A percentile compares a stretch with the other conserved stretches of the same genome.
phyloP scores from a whole-genome alignment of 2,329 filamentous ascomycete species.

The Fusarium guadeloupense region DNA sequence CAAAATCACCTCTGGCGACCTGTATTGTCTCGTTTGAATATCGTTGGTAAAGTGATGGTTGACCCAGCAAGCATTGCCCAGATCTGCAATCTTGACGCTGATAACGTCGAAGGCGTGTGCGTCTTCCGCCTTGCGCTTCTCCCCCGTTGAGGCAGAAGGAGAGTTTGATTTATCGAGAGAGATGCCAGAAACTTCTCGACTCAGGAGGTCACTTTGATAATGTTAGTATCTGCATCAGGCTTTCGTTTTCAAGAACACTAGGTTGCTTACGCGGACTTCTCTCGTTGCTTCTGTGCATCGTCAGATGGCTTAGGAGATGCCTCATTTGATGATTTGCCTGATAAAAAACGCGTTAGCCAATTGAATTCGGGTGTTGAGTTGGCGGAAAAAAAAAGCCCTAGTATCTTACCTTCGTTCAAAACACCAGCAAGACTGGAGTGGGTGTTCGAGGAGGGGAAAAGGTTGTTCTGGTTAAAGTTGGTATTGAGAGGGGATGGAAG shows the following conservation, averaged over 20 bases:
- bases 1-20: conserved; percentile 95
- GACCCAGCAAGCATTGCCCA: conserved; percentile 98
- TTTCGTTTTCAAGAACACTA: neutral
- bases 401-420: conserved; percentile 75
- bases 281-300: conserved; percentile 81
- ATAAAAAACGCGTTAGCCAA: conserved; percentile 20
- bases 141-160: conserved; percentile 62
- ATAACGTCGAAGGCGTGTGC: conserved; percentile 74
- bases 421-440: conserved; percentile 85
- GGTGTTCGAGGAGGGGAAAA: conserved; percentile 70
- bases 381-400: neutral
- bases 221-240: conserved; percentile 10
- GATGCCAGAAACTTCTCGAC: conserved; percentile 93
- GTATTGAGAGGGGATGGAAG: conserved; percentile 94
- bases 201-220: conserved; percentile 77
- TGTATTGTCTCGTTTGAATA: conserved; percentile 96
- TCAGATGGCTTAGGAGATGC: conserved; percentile 62
- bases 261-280: conserved; percentile 86
- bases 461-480: conserved; percentile 82
- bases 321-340: conserved; percentile 51
- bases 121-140: conserved; percentile 72
- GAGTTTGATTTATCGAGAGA: conserved; percentile 79
- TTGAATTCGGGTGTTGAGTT: neutral
- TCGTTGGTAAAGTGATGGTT: conserved; percentile 99
- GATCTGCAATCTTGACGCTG: conserved; percentile 97